Evolutionary conservation across 495 filamentous ascomycete species (phyloP).

Genomic region (Trichoderma gamsii): DNA sequence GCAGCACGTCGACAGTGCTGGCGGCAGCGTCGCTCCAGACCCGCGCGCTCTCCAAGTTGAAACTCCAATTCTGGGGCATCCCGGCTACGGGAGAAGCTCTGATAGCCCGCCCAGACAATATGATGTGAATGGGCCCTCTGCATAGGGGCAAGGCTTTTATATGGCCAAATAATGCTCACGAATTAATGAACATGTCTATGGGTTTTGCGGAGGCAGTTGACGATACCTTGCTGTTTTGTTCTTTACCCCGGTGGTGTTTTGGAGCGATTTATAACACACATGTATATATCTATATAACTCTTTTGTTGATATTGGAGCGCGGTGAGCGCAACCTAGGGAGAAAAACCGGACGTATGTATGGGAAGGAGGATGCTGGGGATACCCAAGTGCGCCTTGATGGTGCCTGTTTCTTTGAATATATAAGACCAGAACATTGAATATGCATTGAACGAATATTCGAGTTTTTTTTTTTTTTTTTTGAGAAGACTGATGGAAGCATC

Average conservation of each 20-base stretch:
- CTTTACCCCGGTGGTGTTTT: not conserved
- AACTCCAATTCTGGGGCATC: conserved; percentile 30
- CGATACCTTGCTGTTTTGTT: not conserved
- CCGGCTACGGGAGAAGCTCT: conserved; percentile 26
- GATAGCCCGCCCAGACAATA: conserved; percentile 11
- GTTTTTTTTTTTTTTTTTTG: no score
- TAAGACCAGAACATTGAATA: not conserved
- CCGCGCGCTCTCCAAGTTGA: conserved; percentile 24
- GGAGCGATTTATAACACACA: not conserved
- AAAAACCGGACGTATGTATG: not conserved
- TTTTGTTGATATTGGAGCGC: not conserved
- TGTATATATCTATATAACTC: not conserved
- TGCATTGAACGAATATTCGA: no score
- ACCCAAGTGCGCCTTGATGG: not conserved
- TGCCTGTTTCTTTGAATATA: not conserved
- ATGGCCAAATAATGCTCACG: conserved; percentile 4
- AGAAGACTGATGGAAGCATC: no score
- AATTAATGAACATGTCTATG: not conserved
- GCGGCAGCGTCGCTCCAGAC: conserved; percentile 6
- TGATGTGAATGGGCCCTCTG: conserved; percentile 8
- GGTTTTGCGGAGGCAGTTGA: not conserved
- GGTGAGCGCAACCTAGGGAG: not conserved
- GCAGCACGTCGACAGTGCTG: conserved; percentile 24
- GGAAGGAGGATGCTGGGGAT: not conserved
- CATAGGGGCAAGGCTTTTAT: conserved; percentile 10